A percentile compares a stretch with the other conserved stretches of the same genome.
phyloP scores from a whole-genome alignment of 108 stramenopile species.

The Ochromonas danica region DNA sequence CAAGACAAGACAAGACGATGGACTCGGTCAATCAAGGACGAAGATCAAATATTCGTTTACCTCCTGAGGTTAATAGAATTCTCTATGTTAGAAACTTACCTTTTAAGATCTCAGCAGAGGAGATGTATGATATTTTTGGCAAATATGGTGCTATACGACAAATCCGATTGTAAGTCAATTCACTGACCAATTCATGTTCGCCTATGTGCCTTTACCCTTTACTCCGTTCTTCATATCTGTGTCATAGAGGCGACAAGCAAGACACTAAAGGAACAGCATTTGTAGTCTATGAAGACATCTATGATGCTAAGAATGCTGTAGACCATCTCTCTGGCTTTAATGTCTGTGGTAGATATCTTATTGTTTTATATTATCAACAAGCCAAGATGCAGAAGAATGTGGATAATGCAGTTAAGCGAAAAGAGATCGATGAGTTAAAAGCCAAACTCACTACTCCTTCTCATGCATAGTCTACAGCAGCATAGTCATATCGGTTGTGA shows the following conservation, averaged over 20 bases:
- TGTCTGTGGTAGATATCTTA: conserved; percentile 91
- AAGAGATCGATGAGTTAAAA: conserved; percentile 85
- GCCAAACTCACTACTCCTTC: background rate
- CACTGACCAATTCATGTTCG: no score
- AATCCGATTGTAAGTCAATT: conserved; percentile 34
- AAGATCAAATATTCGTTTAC: conserved; percentile 62
- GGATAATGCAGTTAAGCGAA: conserved; percentile 61
- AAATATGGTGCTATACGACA: conserved; percentile 98
- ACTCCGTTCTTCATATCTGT: no score
- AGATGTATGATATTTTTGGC: conserved; percentile 96
- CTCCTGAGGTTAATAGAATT: conserved; percentile 94
- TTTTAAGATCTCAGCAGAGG: conserved; percentile 89
- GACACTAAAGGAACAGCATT: conserved; percentile 96
- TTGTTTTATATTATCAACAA: conserved; percentile 93
- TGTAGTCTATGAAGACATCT: conserved; percentile 88
- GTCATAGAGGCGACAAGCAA: conserved; percentile 30
- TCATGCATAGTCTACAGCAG: no score
- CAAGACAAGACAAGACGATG: no score
- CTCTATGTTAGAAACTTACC: conserved; percentile 96
- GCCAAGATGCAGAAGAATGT: conserved; percentile 75
- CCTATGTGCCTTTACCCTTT: no score
- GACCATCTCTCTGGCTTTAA: conserved; percentile 96
- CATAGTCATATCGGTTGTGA: no score
- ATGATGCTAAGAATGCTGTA: conserved; percentile 94
- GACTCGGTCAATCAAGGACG: no score